These are phyloP conservation scores for Epichloe sp. DNA, from an alignment of 2,329 filamentous ascomycete species.

Conservation along the genomic window DNA sequence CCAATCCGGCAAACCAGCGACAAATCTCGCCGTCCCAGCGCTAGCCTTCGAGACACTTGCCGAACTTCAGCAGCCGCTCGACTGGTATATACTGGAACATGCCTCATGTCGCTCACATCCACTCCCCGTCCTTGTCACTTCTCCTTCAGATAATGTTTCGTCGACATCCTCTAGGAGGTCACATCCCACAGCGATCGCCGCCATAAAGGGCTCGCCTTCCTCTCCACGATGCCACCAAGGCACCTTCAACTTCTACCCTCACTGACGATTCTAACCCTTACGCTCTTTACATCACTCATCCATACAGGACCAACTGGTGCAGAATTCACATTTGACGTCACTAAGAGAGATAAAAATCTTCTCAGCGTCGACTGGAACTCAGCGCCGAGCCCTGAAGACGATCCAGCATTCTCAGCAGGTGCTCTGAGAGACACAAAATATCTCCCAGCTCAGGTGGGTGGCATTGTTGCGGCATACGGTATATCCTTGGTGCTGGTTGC, in stretches of 20 bases:
- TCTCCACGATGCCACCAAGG: conserved; percentile 28
- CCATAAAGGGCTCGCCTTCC: conserved; percentile 16
- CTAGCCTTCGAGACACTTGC: conserved; percentile 25
- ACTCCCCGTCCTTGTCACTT: conserved; percentile 25
- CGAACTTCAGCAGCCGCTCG: conserved; percentile 38
- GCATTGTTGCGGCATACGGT: conserved; percentile 73
- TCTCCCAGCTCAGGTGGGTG: conserved; percentile 71
- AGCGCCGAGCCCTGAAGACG: conserved; percentile 46
- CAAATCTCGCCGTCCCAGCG: conserved; percentile 6
- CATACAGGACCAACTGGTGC: conserved; percentile 9
- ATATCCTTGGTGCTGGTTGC: conserved; percentile 63
- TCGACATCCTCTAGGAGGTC: conserved; percentile 30
- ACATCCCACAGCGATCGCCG: conserved; percentile 20
- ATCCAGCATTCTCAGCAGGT: conserved; percentile 43
- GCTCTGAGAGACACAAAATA: conserved; percentile 48
- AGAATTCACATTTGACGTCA: conserved; percentile 6
- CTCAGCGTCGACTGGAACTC: conserved; percentile 30
- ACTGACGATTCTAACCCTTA: conserved; percentile 15
- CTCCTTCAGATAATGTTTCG: conserved; percentile 39
- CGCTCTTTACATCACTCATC: conserved; percentile 15
- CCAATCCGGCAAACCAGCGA: background rate
- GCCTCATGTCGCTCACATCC: conserved; percentile 20
- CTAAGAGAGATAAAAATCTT: conserved; percentile 17
- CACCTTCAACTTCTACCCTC: conserved; percentile 14
- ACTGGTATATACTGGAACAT: conserved; percentile 38